Base-by-base conservation (phyloP, 179 eudicot genomes). In the Nepenthes alata region DNA sequence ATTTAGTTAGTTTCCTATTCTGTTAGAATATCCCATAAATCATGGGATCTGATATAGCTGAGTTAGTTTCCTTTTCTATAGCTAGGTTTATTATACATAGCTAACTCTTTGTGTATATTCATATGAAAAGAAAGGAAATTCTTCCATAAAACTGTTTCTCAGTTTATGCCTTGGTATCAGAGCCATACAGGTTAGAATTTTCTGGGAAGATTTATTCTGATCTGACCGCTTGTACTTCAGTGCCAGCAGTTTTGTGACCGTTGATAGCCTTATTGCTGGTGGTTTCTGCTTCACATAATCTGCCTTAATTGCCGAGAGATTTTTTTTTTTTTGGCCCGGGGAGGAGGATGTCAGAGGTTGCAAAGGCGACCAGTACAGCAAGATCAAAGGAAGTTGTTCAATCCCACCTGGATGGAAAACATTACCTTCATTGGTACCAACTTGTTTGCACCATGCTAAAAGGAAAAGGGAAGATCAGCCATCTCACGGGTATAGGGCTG, bases 401-500 rank as follows among this genome's bases (percentile, higher is more conserved):
- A 7, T 16, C 35, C n/a, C 58, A 54, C 3, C 35, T 53, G 36
- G 2, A 15, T 53, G 57, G 35, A 14, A 14, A 53, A 14, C 34
- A 53, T 34, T 53, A 53, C 11, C 35, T 15, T 6, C 13, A 53
- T 4, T 53, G 58, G 38, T 14, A 6, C 7, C 58, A 36, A 58
- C 61, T 58, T 36, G 45, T 58, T 36, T 47, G 48, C 3, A 37
- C 48, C 9, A 7, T 4, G 12, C 13, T 58, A 7, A 58, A 58
- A 38, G 61, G 61, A 58, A 58, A 58, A 3, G 45, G 61, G 7
- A 58, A 58, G 6, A 9, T 35, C 47, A 58, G 47, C n/a, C 61
- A 58, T n/a, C 47, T 58, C 15, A 12, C 16, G 6, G 61, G 61
- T 36, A 58, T 8, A 37, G 13, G 47, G 25, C 15, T 34, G 15